Base-by-base conservation (phyloP, 73 alveolate genomes). In the Paramecium sexaurelia region DNA sequence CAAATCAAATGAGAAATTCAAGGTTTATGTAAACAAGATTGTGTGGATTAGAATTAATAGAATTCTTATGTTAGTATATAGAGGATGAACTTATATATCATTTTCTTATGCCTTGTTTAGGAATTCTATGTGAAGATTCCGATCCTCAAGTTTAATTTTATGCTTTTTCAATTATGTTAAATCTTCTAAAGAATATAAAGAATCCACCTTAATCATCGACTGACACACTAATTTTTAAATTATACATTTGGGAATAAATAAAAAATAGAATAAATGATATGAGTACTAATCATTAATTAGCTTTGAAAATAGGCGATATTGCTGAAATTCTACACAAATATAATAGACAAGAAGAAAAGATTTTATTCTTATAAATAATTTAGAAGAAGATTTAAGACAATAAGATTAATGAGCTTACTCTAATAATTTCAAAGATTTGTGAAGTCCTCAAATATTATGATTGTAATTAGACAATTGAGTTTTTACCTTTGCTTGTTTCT, bases 11-110 rank as follows among this genome's bases (percentile, higher is more conserved):
- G 2, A 37, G 71, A 10, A 41, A 45, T 40, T 39, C 75, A 0
- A 39, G 90, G 41, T 78, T 41, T 24, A 78, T 78, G 90, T 19
- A 78, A 24, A 78, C 61, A 3, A 78, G 55, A 78, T 22, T 78
- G 15, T 78, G 90, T 26, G 90, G 75, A 78, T 22, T 78, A 6
- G 90, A 78, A 78, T 41, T 78, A 37, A 22, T 78, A 13, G 90
- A 78, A 22, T 78, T 39, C 32, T 43, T 78, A 24, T 22, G 43
- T n/a, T 7, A 20, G 22, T 26, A 19, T 19, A 13, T 29, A 4
- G 90, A 78, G 39, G 90, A 78, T 41, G 39, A 37, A 37, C 22
- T 61, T 8, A 40, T 36, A 0, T 78, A 78, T 9, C 4, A 22
- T 43, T 24, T 41, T 33, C 24, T 45, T 6, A 39, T 78, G 73